phyloP scores from a whole-genome alignment of 2,329 filamentous ascomycete genomes.

The Calonectria fujianensis region DNA sequence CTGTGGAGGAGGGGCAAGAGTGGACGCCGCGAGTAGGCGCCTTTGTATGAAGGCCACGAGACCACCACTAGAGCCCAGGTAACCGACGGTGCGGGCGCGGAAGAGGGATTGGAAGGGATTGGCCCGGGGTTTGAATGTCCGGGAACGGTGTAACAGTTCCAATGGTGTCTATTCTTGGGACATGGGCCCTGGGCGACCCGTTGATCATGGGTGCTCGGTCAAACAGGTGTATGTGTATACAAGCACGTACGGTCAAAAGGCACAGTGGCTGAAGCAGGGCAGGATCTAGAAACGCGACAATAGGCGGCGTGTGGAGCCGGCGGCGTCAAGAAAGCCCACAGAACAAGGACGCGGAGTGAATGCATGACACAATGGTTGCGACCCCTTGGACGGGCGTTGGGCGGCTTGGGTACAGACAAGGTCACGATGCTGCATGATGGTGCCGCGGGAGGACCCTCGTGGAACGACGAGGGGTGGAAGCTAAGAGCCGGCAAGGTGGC shows the following conservation, averaged over 20 bases:
- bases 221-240: slow-evolving; percentile 46
- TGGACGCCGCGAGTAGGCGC: slow-evolving; percentile 70
- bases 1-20: slow-evolving; percentile 70
- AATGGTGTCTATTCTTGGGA: slow-evolving; percentile 42
- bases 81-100: slow-evolving; percentile 43
- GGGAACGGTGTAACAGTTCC: slow-evolving; percentile 44
- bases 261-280: slow-evolving; percentile 42
- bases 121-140: slow-evolving; percentile 42
- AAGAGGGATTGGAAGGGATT: slow-evolving; percentile 36
- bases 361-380: slow-evolving; percentile 50
- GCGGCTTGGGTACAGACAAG: slow-evolving; percentile 42
- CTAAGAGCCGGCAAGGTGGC: slow-evolving; percentile 44
- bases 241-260: slow-evolving; percentile 38
- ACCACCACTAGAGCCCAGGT: slow-evolving; percentile 38
- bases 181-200: slow-evolving; percentile 31
- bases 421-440: slow-evolving; percentile 52
- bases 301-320: slow-evolving; percentile 48
- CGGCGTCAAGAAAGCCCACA: slow-evolving; percentile 46
- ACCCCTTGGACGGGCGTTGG: slow-evolving; percentile 40
- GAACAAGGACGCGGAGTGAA: slow-evolving; percentile 41
- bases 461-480: slow-evolving; percentile 47
- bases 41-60: slow-evolving; percentile 67
- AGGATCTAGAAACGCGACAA: slow-evolving; percentile 40
- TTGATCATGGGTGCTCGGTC: slow-evolving; percentile 45
- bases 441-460: slow-evolving; percentile 47